A percentile compares a stretch with the other conserved stretches of the same genome.
phyloP scores from a whole-genome alignment of 352 stramenopile species.

The Phytophthora agathidicida region DNA sequence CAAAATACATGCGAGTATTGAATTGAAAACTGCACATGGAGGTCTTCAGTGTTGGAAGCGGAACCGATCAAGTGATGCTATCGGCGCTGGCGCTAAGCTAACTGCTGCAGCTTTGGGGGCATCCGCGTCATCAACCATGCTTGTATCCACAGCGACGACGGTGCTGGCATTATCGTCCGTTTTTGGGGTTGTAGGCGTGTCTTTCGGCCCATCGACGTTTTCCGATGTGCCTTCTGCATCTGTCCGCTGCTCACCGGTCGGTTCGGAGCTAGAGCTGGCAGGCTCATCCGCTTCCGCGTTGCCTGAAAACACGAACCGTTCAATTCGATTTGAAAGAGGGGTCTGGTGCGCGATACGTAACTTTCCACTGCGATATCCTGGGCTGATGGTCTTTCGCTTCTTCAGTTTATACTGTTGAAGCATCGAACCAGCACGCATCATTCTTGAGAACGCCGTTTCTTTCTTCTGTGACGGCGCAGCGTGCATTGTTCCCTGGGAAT shows the following conservation, averaged over 20 bases:
- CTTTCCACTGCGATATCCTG: slow-evolving; percentile 19
- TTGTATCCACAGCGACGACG: background rate
- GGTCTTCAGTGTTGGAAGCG: slow-evolving; percentile 31
- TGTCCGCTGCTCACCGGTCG: slow-evolving; percentile 4
- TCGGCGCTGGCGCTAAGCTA: background rate
- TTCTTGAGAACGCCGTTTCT: slow-evolving; percentile 83
- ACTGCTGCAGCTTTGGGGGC: background rate
- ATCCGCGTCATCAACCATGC: background rate
- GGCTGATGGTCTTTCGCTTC: slow-evolving; percentile 41
- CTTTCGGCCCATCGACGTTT: slow-evolving; percentile 5
- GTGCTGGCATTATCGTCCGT: background rate
- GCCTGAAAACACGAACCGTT: slow-evolving; percentile 25
- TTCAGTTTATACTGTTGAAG: slow-evolving; percentile 63
- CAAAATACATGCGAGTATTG: slow-evolving; percentile 10
- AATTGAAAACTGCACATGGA: background rate
- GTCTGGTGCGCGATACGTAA: slow-evolving; percentile 4
- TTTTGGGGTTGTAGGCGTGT: background rate
- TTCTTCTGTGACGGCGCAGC: slow-evolving; percentile 18
- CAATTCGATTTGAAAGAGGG: slow-evolving; percentile 27
- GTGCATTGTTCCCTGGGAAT: slow-evolving; percentile 1
- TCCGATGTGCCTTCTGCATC: slow-evolving; percentile 8
- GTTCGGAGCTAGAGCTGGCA: background rate
- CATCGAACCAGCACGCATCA: slow-evolving; percentile 75
- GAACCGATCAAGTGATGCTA: slow-evolving; percentile 41
- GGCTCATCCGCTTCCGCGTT: slow-evolving; percentile 3